These are phyloP conservation scores for Smittium mucronatum DNA, from an alignment of 371 early-diverging fungal genomes.

Conservation along the genomic window DNA sequence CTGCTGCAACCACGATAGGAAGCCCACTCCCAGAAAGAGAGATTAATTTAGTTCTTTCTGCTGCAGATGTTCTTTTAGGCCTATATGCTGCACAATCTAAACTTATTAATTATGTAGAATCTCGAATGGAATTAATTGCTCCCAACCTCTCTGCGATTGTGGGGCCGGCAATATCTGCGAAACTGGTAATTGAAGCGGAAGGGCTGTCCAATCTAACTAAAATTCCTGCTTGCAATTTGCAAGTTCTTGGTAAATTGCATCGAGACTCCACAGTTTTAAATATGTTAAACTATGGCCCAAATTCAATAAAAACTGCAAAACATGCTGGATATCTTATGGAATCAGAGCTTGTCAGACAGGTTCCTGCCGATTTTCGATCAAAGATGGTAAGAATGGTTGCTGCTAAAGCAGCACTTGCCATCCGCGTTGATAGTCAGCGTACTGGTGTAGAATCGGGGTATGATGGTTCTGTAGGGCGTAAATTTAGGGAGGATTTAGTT, in stretches of 20 bases:
- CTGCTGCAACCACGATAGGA: constrained; percentile 76
- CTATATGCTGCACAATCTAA: constrained; percentile 56
- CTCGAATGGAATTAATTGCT: constrained; percentile 82
- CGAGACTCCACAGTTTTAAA: constrained; percentile 38
- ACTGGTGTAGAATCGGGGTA: no score
- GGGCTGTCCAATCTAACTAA: constrained; percentile 74
- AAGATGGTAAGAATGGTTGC: constrained; percentile 63
- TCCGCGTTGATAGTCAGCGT: constrained; percentile 64
- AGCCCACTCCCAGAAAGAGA: constrained; percentile 44
- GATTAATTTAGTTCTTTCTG: constrained; percentile 54
- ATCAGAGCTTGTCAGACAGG: constrained; percentile 49
- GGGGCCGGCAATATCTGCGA: constrained; percentile 79
- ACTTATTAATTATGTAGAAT: constrained; percentile 82
- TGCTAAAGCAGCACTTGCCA: constrained; percentile 75
- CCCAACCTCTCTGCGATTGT: constrained; percentile 85
- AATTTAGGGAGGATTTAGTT: constrained; percentile 65
- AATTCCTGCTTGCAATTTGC: constrained; percentile 84
- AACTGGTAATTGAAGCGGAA: constrained; percentile 81
- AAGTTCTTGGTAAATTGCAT: constrained; percentile 41
- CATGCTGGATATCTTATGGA: constrained; percentile 74
- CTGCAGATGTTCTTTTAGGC: constrained; percentile 63
- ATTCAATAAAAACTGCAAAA: constrained; percentile 48
- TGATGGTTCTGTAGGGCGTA: constrained; percentile 13
- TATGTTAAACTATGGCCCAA: constrained; percentile 42
- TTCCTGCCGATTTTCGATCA: constrained; percentile 59